Evolutionary conservation across 2,329 filamentous ascomycete genomes (phyloP), one percentile per base, ranked within the genome.

Genomic region (Talaromyces sp.): DNA sequence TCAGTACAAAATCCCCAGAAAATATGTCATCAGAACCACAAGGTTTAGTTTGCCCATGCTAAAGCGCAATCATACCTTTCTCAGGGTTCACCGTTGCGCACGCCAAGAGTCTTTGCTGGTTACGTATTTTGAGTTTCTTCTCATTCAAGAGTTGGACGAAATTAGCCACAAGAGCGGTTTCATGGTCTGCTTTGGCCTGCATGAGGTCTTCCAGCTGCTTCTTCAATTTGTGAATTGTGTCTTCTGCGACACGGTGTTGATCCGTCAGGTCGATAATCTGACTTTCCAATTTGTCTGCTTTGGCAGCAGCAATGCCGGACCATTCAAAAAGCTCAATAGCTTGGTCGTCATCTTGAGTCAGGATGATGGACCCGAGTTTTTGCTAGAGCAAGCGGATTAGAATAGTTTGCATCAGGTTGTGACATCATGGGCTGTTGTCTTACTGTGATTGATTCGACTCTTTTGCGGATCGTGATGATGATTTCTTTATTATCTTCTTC

Each of bases 111-210:
- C 83, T 76, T 62, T 83, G 82, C 66, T 85, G 82, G 60, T 85
- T 84, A 45, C 84, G 72, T 44, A 86, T 86, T 64, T 86, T 86
- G 5, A 83, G 73, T 70, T 86, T 86, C 70, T 87, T 87, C 56
- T 81, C 78, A 52, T 87, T 86, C 8, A 87, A 70, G 20, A 87
- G 62, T 43, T 78, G 76, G 48, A 77, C 77, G 55, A 85, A 86
- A 63, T 84, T 84, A 50, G 76, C 73, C n/a, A 86, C 67, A 57
- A 86, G 69, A 41, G 79, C 76, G 16, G 78, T 74, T 57, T 87
- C 83, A 54, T 86, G 78, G 47, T 81, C 77, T 55, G 72, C 71
- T 61, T 86, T 86, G 1, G 80, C 78, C 52, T 74, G 71, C 55
- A 83, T 75, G n/a, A 86, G 75, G 46, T 84, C 81, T 29, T 84